Evolutionary conservation across 2,329 filamentous ascomycete species (phyloP), one percentile per base, ranked within the genome.

Genomic region (Claviceps capensis): DNA sequence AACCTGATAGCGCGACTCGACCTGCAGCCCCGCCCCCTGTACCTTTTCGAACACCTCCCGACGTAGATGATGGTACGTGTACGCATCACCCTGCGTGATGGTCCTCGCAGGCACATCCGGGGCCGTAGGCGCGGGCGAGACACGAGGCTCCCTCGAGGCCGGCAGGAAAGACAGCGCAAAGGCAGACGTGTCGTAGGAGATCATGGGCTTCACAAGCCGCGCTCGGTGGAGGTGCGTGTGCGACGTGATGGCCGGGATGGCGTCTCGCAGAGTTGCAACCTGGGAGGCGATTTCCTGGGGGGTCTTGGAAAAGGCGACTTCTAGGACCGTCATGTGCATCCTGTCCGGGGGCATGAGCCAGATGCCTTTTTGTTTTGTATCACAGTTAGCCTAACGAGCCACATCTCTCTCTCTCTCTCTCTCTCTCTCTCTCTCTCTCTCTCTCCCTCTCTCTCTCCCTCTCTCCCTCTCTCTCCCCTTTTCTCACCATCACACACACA

Each of bases 51-150:
- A 93, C 13, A 94, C 65, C 62, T 95, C 88, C 4, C 84, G 77
- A 2, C 91, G 82, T 8, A 97, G 78, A 66, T 97, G 91, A 63
- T 96, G 91, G 65, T 96, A 96, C 0, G 86, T 90, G 68, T 88
- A 96, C 1, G 59, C 62, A 58, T 93, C 85, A 17, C 79, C 75
- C 41, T 74, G 68, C 16, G 71, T 64, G 14, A 66, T 66, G 44
- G 61, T 59, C 13, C 58, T 59, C 17, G 61, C 60, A 17, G 60
- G 55, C n/a, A 59, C 56, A 34, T 69, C 66, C 1, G 72, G 68
- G 4, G 65, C 63, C 1, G 63, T 62, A 1, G 73, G 66, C 4
- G 67, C 53, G 1, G 74, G 72, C 13, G 66, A 65, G 5, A 64
- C 54, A 2, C 46, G 4, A 26, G 65, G 60, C 68, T 88, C 84